phyloP scores from a whole-genome alignment of 139 green algal species.

The Tetratostichococcus sp. region DNA sequence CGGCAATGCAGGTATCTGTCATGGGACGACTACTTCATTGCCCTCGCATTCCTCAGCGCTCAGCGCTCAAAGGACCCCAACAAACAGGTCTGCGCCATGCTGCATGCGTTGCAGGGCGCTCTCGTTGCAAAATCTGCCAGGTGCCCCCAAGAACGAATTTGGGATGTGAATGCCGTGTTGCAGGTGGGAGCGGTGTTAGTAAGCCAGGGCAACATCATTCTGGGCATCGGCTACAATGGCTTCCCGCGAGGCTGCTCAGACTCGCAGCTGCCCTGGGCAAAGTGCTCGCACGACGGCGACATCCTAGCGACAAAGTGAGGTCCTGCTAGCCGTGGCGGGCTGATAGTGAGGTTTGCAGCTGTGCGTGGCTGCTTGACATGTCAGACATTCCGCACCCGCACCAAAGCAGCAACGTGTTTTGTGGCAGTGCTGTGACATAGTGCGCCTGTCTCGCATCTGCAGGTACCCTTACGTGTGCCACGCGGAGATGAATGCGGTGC shows the following conservation, averaged over 20 bases:
- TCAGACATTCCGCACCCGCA: too few species aligned
- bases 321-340: too few species aligned
- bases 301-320: neutral
- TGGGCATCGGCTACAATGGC: conserved; percentile 99
- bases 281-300: conserved; percentile 31
- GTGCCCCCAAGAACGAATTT: neutral
- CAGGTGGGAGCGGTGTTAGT: conserved; percentile 89
- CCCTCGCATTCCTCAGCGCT: conserved; percentile 88
- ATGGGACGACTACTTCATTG: conserved; percentile 99
- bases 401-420: too few species aligned
- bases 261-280: conserved; percentile 83
- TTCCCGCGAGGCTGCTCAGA: conserved; percentile 94
- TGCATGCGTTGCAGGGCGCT: neutral
- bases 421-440: too few species aligned
- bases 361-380: too few species aligned
- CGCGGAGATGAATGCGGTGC: conserved; percentile 95
- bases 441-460: too few species aligned
- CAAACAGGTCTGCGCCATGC: conserved; percentile 75
- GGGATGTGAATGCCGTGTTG: neutral
- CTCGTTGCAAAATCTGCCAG: too few species aligned
- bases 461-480: conserved; percentile 88
- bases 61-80: conserved; percentile 95
- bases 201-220: conserved; percentile 82
- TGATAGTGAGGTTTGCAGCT: too few species aligned
- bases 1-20: conserved; percentile 84